Evolutionary conservation across 2,329 filamentous ascomycete genomes (phyloP), one percentile per base, ranked within the genome.

Genomic region (Cladophialophora immunda): DNA sequence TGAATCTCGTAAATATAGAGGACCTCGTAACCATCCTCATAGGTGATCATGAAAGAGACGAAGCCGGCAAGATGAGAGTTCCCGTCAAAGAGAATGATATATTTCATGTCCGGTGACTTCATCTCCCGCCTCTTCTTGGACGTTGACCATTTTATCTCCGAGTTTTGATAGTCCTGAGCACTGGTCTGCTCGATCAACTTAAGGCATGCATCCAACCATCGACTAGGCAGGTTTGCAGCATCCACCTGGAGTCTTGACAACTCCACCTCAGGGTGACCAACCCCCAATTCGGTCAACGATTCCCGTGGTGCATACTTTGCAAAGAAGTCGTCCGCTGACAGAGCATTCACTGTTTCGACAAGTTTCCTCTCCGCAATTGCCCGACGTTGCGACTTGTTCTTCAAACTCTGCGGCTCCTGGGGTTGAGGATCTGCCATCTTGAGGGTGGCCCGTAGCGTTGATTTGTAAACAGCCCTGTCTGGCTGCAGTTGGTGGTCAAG

Each of bases 1-100:
- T 89, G 88, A 13, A 90, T 81, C 75, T 90, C 88, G 76, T 89
- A 90, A 71, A 87, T 83, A 74, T 89, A 90, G n/a, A 88, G 67
- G 5, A 89, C 87, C 13, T 86, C 81, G 22, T 81, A 75, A 4
- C 78, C 79, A 62, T 86, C 84, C 70, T 87, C 85, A 62, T 85
- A 81, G n/a, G 83, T 85, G 66, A 86, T 76, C 83, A 86, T 85
- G 74, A 86, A 86, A 4, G 84, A 86, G 17, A 84, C 72, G 71
- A 87, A 84, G 1, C 80, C 83, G 2, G 76, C 62, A 5, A 81
- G 47, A 9, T 11, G n/a, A 36, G 29, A 36, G 45, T 7, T 25
- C 11, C 45, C 45, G 13, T 50, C 19, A 25, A 50, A 11, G 3
- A 86, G 71, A 36, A 89, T 75, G 4, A 89, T 73, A 72, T 87